Evolutionary conservation across 2,329 filamentous ascomycete species (phyloP).

Genomic region (Monilinia vaccinii-corymbosi): DNA sequence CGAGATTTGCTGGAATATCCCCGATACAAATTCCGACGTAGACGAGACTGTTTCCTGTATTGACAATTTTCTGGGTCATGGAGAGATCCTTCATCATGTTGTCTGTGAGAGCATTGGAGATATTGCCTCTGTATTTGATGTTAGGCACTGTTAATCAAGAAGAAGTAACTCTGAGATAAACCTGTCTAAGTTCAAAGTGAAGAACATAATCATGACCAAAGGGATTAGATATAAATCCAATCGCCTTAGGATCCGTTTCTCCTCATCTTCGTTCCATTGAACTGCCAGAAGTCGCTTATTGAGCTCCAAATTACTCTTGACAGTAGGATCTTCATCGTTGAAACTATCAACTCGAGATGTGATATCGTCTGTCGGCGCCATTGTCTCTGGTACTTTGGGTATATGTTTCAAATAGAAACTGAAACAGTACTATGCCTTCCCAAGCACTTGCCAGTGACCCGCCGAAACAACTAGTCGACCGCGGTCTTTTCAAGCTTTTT

Average conservation of each 20-base stretch:
- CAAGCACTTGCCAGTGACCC: background rate
- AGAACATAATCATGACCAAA: conserved; percentile 10
- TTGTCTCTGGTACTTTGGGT: background rate
- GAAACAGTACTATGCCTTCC: background rate
- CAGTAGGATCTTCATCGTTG: background rate
- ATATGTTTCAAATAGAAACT: background rate
- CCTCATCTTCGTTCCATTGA: conserved; percentile 6
- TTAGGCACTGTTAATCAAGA: background rate
- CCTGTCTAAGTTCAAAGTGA: conserved; percentile 10
- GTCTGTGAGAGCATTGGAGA: conserved; percentile 47
- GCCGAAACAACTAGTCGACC: background rate
- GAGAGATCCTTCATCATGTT: conserved; percentile 19
- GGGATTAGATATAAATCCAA: conserved; percentile 7
- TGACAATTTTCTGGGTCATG: conserved; percentile 2
- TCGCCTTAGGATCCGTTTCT: background rate
- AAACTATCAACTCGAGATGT: conserved; percentile 7
- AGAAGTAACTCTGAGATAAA: background rate
- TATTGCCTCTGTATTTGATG: conserved; percentile 32
- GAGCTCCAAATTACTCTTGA: conserved; percentile 6
- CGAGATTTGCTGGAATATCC: conserved; percentile 4
- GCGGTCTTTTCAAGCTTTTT: background rate
- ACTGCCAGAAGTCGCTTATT: conserved; percentile 1
- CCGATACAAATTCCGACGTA: conserved; percentile 8
- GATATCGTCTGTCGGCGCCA: conserved; percentile 3
- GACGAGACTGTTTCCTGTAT: conserved; percentile 7